Evolutionary conservation across 2,329 filamentous ascomycete genomes (phyloP).

Genomic region (Sclerotinia trifoliorum): DNA sequence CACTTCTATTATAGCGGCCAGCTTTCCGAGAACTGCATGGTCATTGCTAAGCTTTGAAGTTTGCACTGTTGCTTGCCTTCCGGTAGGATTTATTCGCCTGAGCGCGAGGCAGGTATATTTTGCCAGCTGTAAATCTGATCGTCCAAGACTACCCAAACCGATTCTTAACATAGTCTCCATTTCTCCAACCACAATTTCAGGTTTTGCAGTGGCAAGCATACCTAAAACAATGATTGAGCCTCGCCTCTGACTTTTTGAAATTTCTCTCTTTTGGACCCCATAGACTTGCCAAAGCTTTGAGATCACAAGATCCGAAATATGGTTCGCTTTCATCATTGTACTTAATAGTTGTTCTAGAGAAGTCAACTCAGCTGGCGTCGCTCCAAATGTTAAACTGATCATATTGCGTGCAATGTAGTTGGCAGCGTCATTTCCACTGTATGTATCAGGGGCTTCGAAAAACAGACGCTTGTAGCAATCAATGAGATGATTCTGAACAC

Average conservation of each 20-base stretch:
- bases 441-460: constrained; percentile 89
- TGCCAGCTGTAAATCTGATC: constrained; percentile 80
- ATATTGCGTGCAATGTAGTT: constrained; percentile 97
- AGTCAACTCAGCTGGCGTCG: constrained; percentile 90
- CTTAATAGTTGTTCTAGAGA: constrained; percentile 91
- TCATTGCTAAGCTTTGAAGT: constrained; percentile 85
- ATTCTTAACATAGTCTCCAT: constrained; percentile 93
- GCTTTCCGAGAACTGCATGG: constrained; percentile 77
- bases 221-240: constrained; percentile 95
- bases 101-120: constrained; percentile 95
- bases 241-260: constrained; percentile 84
- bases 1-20: constrained; percentile 83
- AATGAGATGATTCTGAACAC: constrained; percentile 92
- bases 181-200: constrained; percentile 89
- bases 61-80: constrained; percentile 66
- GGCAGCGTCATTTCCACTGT: constrained; percentile 83
- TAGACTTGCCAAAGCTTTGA: constrained; percentile 98
- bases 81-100: constrained; percentile 81
- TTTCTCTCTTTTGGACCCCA: constrained; percentile 87
- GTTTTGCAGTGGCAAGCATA: constrained; percentile 91
- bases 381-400: constrained; percentile 97
- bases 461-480: constrained; percentile 96
- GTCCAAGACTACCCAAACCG: constrained; percentile 77
- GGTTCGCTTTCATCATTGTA: constrained; percentile 94
- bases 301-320: constrained; percentile 82